Evolutionary conservation across 2,329 filamentous ascomycete genomes (phyloP).

Genomic region (Cladophialophora chaetospira): DNA sequence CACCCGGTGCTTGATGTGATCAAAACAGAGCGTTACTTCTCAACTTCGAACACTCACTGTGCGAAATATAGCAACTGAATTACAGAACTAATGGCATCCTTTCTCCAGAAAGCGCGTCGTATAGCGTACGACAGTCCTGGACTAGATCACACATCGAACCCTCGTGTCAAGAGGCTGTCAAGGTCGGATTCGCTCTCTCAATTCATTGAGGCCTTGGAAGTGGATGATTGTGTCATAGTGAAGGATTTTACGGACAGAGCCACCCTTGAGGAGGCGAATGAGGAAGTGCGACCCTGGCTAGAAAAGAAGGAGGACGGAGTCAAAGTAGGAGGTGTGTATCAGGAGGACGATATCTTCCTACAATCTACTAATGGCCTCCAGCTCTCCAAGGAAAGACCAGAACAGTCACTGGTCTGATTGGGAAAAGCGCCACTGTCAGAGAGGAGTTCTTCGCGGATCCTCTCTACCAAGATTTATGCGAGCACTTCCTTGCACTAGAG

Average conservation of each 20-base stretch:
- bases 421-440: constrained; percentile 40
- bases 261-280: constrained; percentile 35
- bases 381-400: constrained; percentile 41
- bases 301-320: constrained; percentile 33
- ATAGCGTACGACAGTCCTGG: constrained; percentile 16
- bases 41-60: too few species aligned
- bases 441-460: constrained; percentile 42
- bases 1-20: too few species aligned
- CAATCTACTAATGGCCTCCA: constrained; percentile 15
- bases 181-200: constrained; percentile 23
- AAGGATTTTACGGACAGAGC: constrained; percentile 37
- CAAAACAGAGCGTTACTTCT: too few species aligned
- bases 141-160: not conserved
- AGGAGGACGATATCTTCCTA: too few species aligned
- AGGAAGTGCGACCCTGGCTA: constrained; percentile 36
- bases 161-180: constrained; percentile 19
- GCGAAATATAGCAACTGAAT: too few species aligned
- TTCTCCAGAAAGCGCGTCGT: constrained; percentile 22
- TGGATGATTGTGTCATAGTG: constrained; percentile 41
- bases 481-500: constrained; percentile 42
- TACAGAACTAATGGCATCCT: constrained; percentile 22
- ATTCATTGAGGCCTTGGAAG: constrained; percentile 40
- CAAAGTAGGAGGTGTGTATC: constrained; percentile 34
- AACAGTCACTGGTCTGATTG: constrained; percentile 41
- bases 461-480: constrained; percentile 38